Evolutionary conservation across 106 monocot genomes (phyloP), one percentile per base, ranked within the genome.

Genomic region (Dioscorea alata): DNA sequence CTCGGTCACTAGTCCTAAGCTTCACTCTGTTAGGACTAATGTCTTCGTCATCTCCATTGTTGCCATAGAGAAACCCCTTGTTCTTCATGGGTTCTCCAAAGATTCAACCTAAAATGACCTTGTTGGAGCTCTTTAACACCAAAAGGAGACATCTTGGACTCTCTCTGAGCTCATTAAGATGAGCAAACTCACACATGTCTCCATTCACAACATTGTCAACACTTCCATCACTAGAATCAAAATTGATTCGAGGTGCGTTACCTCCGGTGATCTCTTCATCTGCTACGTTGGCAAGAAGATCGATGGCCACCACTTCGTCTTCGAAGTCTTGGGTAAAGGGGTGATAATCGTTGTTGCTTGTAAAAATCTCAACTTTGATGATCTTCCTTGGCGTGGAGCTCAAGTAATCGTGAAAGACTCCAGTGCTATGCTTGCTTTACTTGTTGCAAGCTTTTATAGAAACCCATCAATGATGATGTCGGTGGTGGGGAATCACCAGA

Each of bases 251-350:
- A 75, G 75, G 28, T 50, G 66, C 20, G 66, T 80, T 13, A 60
- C 12, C 12, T 65, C 65, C 2, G 75, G 75, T 1, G 80, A 80
- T 57, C 80, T 80, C 35, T 75, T 75, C 61, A 48, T 71, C 42
- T 75, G 71, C 33, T 71, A 71, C 61, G 32, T 61, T 14, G 71
- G 75, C 24, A 34, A 8, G 31, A 75, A 67, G 54, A 70, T 65
- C 16, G 75, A 75, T 57, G 75, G 80, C 19, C 75, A 67, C 58
- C 17, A 49, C 28, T 75, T 66, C 49, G 23, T 69, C 7, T 17
- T 17, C 50, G 69, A 76, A 24, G 76, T 69, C 54, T 24, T 64
- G 25, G 51, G 22, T n/a, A 53, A 63, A 69, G 76, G 76, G 18
- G 76, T 69, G 13, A 69, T 64, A 51, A 69, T 63, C 6, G 50